phyloP scores from a whole-genome alignment of 1,139 yeast species.

The Yamadazyma conglobata region DNA sequence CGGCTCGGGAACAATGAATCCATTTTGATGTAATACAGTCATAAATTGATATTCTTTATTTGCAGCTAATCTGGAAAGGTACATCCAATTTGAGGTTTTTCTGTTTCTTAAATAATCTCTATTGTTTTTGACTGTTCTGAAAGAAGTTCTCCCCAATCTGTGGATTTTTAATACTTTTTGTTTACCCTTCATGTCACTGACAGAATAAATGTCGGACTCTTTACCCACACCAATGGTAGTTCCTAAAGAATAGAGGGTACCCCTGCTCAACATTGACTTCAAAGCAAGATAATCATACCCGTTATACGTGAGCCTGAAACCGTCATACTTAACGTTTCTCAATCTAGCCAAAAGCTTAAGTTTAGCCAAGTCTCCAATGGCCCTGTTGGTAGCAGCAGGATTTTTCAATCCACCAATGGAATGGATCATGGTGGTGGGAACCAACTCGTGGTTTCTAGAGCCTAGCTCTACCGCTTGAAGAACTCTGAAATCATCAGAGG shows the following conservation, averaged over 20 bases:
- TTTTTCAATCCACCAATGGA: slow-evolving; percentile 77
- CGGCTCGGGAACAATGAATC: slow-evolving; percentile 85
- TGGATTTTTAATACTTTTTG: slow-evolving; percentile 82
- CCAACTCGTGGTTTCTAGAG: slow-evolving; percentile 88
- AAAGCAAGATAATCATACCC: slow-evolving; percentile 93
- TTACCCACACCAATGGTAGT: slow-evolving; percentile 94
- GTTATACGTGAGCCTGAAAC: slow-evolving; percentile 80
- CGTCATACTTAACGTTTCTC: slow-evolving; percentile 88
- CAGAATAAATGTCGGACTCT: slow-evolving; percentile 93
- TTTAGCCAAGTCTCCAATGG: slow-evolving; percentile 85
- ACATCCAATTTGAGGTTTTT: slow-evolving; percentile 84
- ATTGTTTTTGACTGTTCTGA: slow-evolving; percentile 86
- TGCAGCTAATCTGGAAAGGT: slow-evolving; percentile 84
- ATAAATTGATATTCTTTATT: slow-evolving; percentile 87
- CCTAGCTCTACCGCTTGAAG: slow-evolving; percentile 89
- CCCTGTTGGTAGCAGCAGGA: slow-evolving; percentile 70
- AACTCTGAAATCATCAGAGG: slow-evolving; percentile 86
- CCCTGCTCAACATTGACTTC: slow-evolving; percentile 72
- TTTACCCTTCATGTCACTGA: slow-evolving; percentile 62
- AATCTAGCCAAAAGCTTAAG: slow-evolving; percentile 70
- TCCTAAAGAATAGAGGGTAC: slow-evolving; percentile 75
- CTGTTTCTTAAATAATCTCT: slow-evolving; percentile 82
- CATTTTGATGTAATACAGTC: slow-evolving; percentile 68
- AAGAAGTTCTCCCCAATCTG: slow-evolving; percentile 89
- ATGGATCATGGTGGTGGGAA: slow-evolving; percentile 82